Conservation (phyloP, 108 stramenopile species). For the Skeletonema menzelii region DNA sequence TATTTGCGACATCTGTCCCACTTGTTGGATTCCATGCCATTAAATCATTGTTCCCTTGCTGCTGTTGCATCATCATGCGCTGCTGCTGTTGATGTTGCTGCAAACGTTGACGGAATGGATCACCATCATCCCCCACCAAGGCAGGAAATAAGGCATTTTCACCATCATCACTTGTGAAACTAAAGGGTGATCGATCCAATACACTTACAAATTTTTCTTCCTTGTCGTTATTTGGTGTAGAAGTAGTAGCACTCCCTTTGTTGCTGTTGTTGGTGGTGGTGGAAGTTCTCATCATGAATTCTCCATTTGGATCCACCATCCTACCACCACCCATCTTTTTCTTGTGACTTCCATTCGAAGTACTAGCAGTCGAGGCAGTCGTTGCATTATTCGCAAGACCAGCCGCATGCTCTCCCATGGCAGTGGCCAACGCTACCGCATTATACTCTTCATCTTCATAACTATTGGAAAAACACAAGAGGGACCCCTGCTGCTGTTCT, state of each 20-base stretch:
- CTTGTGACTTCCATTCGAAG: not conserved
- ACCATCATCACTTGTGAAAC: slow-evolving; percentile 42
- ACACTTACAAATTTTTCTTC: slow-evolving; percentile 22
- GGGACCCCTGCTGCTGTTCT: not conserved
- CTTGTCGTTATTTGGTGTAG: not conserved
- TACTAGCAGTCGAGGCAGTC: not conserved
- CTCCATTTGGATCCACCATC: not conserved
- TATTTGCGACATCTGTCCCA: slow-evolving; percentile 38
- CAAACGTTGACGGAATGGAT: slow-evolving; percentile 26
- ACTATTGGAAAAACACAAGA: not conserved
- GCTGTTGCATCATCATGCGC: slow-evolving; percentile 6
- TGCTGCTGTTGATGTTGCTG: not conserved
- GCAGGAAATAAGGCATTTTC: slow-evolving; percentile 59
- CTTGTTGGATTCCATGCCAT: slow-evolving; percentile 62
- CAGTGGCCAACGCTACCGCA: not conserved
- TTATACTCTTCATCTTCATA: slow-evolving; percentile 3
- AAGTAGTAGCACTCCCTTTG: no score
- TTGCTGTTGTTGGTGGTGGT: not conserved
- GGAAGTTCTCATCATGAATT: not conserved
- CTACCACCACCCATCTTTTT: no score
- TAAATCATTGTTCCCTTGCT: slow-evolving; percentile 46
- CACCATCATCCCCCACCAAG: slow-evolving; percentile 61
- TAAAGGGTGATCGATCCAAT: slow-evolving; percentile 34
- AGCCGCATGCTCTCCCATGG: not conserved
- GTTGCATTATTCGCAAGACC: not conserved